Conservation (phyloP, 2,329 filamentous ascomycete species). For the Scleromitrula shiraiana region DNA sequence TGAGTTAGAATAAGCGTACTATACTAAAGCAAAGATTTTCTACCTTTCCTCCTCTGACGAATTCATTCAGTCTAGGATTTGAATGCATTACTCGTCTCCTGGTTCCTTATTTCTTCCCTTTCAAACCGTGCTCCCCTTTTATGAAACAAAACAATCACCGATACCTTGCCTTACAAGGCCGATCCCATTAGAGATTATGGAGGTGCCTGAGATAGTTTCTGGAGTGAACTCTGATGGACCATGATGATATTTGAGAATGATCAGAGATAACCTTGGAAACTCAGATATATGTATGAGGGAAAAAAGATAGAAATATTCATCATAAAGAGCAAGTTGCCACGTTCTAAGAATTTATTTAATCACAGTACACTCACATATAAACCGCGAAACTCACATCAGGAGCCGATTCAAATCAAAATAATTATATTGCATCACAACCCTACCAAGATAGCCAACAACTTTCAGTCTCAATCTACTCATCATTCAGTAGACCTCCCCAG, state of each 20-base stretch:
- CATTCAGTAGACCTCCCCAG: slow-evolving; percentile 45
- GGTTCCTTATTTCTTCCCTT: slow-evolving; percentile 5
- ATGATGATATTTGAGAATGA: no score
- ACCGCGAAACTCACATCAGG: slow-evolving; percentile 14
- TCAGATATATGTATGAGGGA: slow-evolving; percentile 29
- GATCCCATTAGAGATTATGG: no score
- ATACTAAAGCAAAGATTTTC: not conserved
- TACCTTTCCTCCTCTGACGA: not conserved
- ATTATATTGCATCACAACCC: slow-evolving; percentile 19
- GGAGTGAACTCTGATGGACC: no score
- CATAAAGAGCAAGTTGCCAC: slow-evolving; percentile 46
- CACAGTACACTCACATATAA: not conserved
- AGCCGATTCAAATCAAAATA: slow-evolving; percentile 17
- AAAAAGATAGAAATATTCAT: slow-evolving; percentile 38
- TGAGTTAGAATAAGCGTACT: not conserved
- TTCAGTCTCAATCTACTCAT: slow-evolving; percentile 44
- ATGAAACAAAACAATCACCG: slow-evolving; percentile 19
- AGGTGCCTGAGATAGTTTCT: no score
- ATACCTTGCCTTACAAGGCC: no score
- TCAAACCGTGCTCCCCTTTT: slow-evolving; percentile 12
- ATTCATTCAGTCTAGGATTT: not conserved
- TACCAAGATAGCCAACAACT: slow-evolving; percentile 48
- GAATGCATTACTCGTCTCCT: not conserved
- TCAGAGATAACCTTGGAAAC: no score
- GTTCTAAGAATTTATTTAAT: slow-evolving; percentile 24